Percentiles rank a stretch among this genome's conserved stretches.
Evolutionary conservation across 345 rosid genomes (phyloP).

Genomic region (Bruguiera gymnorhiza): DNA sequence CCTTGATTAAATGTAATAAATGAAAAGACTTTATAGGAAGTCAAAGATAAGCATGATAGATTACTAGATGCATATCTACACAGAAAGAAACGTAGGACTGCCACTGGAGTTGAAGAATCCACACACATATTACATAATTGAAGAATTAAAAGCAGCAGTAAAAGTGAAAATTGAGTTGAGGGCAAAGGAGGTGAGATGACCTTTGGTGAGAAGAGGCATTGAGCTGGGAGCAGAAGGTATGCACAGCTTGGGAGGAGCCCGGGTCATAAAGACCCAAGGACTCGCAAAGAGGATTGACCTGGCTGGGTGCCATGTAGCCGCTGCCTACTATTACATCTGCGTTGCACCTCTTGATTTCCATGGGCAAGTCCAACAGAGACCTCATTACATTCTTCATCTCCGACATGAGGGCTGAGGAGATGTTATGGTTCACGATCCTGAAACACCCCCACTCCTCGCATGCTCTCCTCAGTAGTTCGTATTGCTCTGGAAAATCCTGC

Average conservation of each 20-base stretch:
- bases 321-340: constrained; percentile 61
- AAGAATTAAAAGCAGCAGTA: neutral
- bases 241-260: constrained; percentile 58
- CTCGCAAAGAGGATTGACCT: constrained; percentile 71
- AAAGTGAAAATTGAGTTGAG: neutral
- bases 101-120: no score
- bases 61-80: neutral
- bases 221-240: constrained; percentile 59
- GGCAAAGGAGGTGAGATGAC: constrained; percentile 18
- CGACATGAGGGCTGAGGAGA: constrained; percentile 42
- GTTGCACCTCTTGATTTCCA: constrained; percentile 61
- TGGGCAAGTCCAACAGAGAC: constrained; percentile 62
- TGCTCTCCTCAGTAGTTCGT: constrained; percentile 45
- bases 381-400: constrained; percentile 73
- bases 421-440: constrained; percentile 63
- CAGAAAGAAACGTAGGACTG: no score
- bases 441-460: constrained; percentile 83
- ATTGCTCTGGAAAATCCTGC: constrained; percentile 37
- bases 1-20: neutral
- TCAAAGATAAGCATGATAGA: neutral
- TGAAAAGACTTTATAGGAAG: neutral
- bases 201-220: constrained; percentile 66
- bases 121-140: no score
- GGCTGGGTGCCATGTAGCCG: constrained; percentile 57
- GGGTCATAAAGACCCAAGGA: constrained; percentile 73